These are phyloP conservation scores for Obelidium mucronatum DNA, from an alignment of 192 early-diverging fungal species.

Conservation along the genomic window DNA sequence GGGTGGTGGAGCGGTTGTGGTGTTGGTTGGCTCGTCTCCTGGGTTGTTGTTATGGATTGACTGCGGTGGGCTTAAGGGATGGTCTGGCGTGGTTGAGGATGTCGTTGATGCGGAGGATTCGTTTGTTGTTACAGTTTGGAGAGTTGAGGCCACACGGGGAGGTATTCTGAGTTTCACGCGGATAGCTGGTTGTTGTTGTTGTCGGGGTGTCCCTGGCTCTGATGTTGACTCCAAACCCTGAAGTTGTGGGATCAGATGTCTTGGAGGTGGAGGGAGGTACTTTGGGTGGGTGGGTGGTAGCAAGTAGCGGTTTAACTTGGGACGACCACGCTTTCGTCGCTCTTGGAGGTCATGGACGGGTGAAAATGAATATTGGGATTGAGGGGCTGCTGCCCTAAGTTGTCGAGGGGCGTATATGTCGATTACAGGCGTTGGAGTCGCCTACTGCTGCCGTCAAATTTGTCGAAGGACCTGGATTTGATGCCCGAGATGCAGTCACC, in stretches of 20 bases:
- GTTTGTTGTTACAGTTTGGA: too few relatives aligned
- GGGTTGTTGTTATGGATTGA: slow-evolving; percentile 70
- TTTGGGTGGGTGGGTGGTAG: slow-evolving; percentile 14
- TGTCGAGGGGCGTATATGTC: background rate
- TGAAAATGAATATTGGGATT: background rate
- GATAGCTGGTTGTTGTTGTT: background rate
- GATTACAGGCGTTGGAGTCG: background rate
- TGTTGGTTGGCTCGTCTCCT: background rate
- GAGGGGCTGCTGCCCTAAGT: background rate
- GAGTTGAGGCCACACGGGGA: background rate
- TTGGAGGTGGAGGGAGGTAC: slow-evolving; percentile 9
- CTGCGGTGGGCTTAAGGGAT: slow-evolving; percentile 6
- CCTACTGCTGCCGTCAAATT: too few relatives aligned
- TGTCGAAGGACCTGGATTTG: background rate
- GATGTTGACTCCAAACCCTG: too few relatives aligned
- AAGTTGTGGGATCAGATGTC: too few relatives aligned
- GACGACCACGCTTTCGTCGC: slow-evolving; percentile 23
- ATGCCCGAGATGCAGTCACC: slow-evolving; percentile 2
- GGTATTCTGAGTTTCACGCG: slow-evolving; percentile 9
- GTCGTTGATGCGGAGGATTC: too few relatives aligned
- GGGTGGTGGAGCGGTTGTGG: background rate
- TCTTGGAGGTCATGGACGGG: background rate
- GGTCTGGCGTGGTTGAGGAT: background rate
- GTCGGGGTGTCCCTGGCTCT: background rate
- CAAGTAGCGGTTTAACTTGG: slow-evolving; percentile 15